These are phyloP conservation scores for Saitozyma sp. DNA, from an alignment of 768 basidiomycete species.

Conservation along the genomic window DNA sequence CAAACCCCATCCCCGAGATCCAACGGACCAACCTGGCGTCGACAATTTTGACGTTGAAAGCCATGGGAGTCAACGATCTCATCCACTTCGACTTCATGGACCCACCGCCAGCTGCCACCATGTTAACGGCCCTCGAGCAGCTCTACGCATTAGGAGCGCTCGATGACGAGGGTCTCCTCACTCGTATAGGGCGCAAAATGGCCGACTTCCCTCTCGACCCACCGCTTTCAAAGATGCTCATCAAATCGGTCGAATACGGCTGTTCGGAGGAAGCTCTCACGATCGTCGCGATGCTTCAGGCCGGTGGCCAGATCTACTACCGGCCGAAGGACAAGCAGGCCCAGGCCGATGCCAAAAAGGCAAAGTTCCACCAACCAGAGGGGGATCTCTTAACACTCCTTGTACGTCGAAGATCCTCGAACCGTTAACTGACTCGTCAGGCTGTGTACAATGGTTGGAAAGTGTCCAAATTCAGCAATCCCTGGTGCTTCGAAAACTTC, in stretches of 20 bases:
- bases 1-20: constrained; percentile 95
- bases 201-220: constrained; percentile 99
- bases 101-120: constrained; percentile 92
- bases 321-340: constrained; percentile 99
- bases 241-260: constrained; percentile 92
- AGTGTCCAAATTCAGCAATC: constrained; percentile 89
- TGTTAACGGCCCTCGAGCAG: constrained; percentile 92
- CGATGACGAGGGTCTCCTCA: constrained; percentile 94
- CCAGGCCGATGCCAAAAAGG: constrained; percentile 98
- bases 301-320: constrained; percentile 89
- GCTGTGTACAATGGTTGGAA: constrained; percentile 99
- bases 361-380: constrained; percentile 97
- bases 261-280: constrained; percentile 98
- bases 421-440: constrained; percentile 51
- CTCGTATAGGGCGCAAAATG: constrained; percentile 95
- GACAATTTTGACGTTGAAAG: constrained; percentile 93
- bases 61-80: constrained; percentile 98
- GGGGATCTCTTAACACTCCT: constrained; percentile 70
- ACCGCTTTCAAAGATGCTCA: constrained; percentile 92
- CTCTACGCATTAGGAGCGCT: constrained; percentile 93
- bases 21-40: constrained; percentile 83
- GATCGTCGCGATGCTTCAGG: constrained; percentile 95
- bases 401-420: constrained; percentile 15
- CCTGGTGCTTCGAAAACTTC: constrained; percentile 99
- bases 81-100: constrained; percentile 99